phyloP scores from a whole-genome alignment of 768 basidiomycete species.

The Cystobasidiopsis lactophilus region DNA sequence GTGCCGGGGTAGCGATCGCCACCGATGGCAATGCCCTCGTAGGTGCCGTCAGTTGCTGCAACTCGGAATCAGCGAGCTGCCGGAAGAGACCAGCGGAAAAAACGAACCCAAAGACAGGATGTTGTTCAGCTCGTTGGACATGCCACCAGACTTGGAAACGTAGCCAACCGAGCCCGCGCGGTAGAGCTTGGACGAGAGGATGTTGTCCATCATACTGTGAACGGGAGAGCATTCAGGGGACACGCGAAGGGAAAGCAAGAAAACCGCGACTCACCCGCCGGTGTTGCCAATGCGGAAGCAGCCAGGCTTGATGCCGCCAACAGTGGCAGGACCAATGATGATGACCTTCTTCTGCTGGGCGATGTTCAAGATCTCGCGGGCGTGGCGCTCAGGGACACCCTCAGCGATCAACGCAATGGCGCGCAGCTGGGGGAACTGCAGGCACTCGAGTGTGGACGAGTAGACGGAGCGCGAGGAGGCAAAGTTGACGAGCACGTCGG shows the following conservation, averaged over 20 bases:
- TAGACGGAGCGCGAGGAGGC: slow-evolving; percentile 84
- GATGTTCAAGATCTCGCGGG: slow-evolving; percentile 78
- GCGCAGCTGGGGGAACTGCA: slow-evolving; percentile 46
- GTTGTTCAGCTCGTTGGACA: slow-evolving; percentile 99
- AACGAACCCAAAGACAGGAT: slow-evolving; percentile 52
- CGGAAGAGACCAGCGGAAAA: background rate
- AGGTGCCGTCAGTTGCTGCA: slow-evolving; percentile 72
- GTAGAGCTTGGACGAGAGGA: slow-evolving; percentile 95
- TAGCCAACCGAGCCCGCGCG: slow-evolving; percentile 92
- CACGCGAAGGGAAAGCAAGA: background rate
- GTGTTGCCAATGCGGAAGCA: slow-evolving; percentile 99
- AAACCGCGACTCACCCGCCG: slow-evolving; percentile 46
- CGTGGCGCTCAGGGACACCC: slow-evolving; percentile 95
- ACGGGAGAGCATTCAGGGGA: slow-evolving; percentile 5
- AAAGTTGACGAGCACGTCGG: slow-evolving; percentile 96
- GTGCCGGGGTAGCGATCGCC: slow-evolving; percentile 97
- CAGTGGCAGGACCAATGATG: slow-evolving; percentile 91
- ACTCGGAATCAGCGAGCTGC: background rate
- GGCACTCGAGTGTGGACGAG: slow-evolving; percentile 75
- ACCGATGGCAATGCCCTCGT: slow-evolving; percentile 99
- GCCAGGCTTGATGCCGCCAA: slow-evolving; percentile 98
- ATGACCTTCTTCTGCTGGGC: slow-evolving; percentile 67
- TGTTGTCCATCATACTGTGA: slow-evolving; percentile 96
- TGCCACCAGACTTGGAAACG: slow-evolving; percentile 97
- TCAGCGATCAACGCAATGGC: slow-evolving; percentile 86